Evolutionary conservation across 768 basidiomycete species (phyloP).

Genomic region (Podaxis carcinomalis): DNA sequence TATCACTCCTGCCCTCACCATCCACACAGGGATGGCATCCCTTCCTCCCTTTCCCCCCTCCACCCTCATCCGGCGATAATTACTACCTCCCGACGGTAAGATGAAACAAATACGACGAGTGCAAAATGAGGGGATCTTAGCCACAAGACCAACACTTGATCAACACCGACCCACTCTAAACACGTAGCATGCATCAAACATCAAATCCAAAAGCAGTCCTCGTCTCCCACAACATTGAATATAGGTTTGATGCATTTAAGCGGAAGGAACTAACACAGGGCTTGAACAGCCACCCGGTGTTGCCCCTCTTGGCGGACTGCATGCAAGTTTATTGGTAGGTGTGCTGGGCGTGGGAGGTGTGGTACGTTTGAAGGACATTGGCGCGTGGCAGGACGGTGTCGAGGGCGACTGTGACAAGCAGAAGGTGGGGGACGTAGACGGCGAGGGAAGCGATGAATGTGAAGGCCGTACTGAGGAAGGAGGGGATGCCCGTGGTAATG

Average conservation of each 20-base stretch:
- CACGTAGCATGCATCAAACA: not conserved
- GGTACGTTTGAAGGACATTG: slow-evolving; percentile 10
- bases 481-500: not conserved
- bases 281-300: not conserved
- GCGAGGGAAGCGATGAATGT: not conserved
- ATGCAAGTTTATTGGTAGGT: too few relatives aligned
- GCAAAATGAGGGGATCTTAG: too few relatives aligned
- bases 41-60: not conserved
- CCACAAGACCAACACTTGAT: too few relatives aligned
- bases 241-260: not conserved
- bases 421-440: not conserved
- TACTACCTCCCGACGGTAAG: too few relatives aligned
- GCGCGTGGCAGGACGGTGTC: slow-evolving; percentile 5
- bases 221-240: not conserved
- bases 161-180: too few relatives aligned
- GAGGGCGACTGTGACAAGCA: not conserved
- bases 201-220: not conserved
- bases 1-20: not conserved
- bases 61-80: not conserved
- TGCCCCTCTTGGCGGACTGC: not conserved
- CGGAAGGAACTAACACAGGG: not conserved
- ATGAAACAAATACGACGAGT: too few relatives aligned
- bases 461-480: not conserved
- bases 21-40: not conserved
- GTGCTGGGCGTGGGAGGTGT: not conserved